phyloP scores from a whole-genome alignment of 805 yeast genomes.

The Metschnikowia reukaufii region DNA sequence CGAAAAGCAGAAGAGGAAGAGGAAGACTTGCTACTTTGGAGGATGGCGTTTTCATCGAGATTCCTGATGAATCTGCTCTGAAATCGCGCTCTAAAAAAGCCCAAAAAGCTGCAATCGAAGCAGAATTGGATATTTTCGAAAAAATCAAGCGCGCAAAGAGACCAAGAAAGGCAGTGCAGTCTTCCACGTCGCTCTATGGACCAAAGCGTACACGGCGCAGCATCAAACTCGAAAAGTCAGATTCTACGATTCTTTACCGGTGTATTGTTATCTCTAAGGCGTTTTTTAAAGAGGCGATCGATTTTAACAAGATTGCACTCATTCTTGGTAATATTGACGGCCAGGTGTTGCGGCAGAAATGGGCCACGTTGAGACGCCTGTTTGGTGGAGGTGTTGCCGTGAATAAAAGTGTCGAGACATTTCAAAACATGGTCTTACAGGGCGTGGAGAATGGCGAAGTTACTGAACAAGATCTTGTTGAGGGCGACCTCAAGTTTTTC shows the following conservation, averaged over 20 bases:
- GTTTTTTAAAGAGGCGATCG: constrained; percentile 53
- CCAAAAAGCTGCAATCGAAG: constrained; percentile 1
- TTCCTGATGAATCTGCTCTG: neutral
- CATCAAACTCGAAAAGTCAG: constrained; percentile 39
- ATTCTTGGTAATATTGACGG: constrained; percentile 45
- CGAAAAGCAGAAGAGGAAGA: constrained; percentile 9
- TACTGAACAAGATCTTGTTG: constrained; percentile 48
- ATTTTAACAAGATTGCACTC: constrained; percentile 60
- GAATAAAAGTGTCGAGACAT: constrained; percentile 54
- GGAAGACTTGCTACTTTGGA: constrained; percentile 17
- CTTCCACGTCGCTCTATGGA: constrained; percentile 2
- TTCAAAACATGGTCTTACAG: constrained; percentile 63
- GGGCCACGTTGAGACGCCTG: constrained; percentile 65
- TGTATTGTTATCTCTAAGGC: constrained; percentile 69
- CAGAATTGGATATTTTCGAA: constrained; percentile 11
- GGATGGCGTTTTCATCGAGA: constrained; percentile 1
- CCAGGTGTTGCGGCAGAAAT: constrained; percentile 55
- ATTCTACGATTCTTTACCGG: constrained; percentile 57
- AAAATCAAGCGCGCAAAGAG: constrained; percentile 16
- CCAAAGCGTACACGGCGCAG: constrained; percentile 19
- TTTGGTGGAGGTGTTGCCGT: constrained; percentile 53
- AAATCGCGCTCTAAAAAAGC: neutral
- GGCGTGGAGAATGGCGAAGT: constrained; percentile 59
- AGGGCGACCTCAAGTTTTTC: constrained; percentile 51
- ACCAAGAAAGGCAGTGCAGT: constrained; percentile 14